These are phyloP conservation scores for Haplosporangium gracile DNA, from an alignment of 192 early-diverging fungal genomes.

Conservation along the genomic window DNA sequence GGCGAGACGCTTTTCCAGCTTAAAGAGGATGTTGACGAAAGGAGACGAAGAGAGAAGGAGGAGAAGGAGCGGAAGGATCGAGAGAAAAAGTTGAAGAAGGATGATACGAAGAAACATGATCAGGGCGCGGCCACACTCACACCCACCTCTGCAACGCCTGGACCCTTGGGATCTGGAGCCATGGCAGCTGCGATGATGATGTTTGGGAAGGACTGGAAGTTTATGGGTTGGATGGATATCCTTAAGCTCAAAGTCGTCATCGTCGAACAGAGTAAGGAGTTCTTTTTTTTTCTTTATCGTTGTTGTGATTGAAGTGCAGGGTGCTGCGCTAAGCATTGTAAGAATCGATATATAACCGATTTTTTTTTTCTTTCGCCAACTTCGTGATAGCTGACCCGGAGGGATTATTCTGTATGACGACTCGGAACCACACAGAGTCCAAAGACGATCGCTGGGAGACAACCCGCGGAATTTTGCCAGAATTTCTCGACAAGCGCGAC, in stretches of 20 bases:
- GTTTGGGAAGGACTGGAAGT: conserved; percentile 39
- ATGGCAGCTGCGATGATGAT: conserved; percentile 1
- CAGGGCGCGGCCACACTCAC: too few species aligned
- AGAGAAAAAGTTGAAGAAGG: conserved; percentile 4
- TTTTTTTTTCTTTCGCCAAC: not conserved
- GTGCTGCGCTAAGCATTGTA: not conserved
- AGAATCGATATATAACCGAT: not conserved
- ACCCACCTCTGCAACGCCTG: not conserved
- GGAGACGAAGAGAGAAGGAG: conserved; percentile 15
- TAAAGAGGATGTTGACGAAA: conserved; percentile 1
- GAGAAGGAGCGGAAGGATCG: conserved; percentile 4
- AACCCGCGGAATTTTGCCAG: conserved; percentile 32
- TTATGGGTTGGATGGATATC: conserved; percentile 44
- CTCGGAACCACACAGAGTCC: conserved; percentile 14
- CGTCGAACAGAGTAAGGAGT: conserved; percentile 42
- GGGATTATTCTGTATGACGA: conserved; percentile 42
- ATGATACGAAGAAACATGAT: not conserved
- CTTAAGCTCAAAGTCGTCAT: conserved; percentile 23
- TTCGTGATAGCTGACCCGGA: conserved; percentile 33
- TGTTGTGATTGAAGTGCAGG: not conserved
- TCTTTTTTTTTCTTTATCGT: not conserved
- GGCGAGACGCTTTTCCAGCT: conserved; percentile 16
- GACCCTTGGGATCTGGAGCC: not conserved
- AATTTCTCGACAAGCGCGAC: conserved; percentile 22
- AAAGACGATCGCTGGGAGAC: conserved; percentile 39